Conservation (phyloP, 805 yeast genomes). For the Zygoascus flipseniorum region DNA sequence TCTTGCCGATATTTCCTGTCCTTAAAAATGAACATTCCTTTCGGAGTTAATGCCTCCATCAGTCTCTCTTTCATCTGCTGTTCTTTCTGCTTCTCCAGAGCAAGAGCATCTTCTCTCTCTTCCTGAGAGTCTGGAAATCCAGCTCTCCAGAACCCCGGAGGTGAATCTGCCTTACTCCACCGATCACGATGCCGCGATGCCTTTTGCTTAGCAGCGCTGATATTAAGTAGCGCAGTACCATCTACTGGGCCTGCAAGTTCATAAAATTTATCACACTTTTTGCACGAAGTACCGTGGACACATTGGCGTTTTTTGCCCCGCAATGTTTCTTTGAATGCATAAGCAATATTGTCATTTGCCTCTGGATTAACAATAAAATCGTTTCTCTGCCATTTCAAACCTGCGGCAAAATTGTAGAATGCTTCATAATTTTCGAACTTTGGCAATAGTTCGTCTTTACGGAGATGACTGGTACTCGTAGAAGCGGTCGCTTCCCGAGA, state of each 20-base stretch:
- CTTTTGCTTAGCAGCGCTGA: slow-evolving; percentile 4
- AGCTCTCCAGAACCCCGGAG: slow-evolving; percentile 51
- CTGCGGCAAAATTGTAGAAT: neutral
- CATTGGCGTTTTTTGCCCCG: slow-evolving; percentile 30
- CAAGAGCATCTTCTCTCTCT: slow-evolving; percentile 30
- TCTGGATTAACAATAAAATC: slow-evolving; percentile 34
- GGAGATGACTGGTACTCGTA: neutral
- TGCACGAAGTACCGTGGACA: slow-evolving; percentile 31
- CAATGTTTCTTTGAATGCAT: slow-evolving; percentile 30
- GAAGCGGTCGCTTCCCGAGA: neutral
- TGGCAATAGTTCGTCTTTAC: neutral
- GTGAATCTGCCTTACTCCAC: slow-evolving; percentile 36
- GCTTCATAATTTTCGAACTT: neutral
- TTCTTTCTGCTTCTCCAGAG: slow-evolving; percentile 26
- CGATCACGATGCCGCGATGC: slow-evolving; percentile 22
- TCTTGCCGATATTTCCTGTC: slow-evolving; percentile 11
- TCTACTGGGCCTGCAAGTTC: slow-evolving; percentile 23
- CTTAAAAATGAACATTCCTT: slow-evolving; percentile 39
- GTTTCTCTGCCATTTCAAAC: slow-evolving; percentile 27
- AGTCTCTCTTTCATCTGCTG: slow-evolving; percentile 39
- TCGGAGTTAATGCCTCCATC: slow-evolving; percentile 33
- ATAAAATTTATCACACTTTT: slow-evolving; percentile 29
- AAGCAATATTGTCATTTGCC: slow-evolving; percentile 20
- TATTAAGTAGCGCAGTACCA: neutral
- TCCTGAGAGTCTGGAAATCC: slow-evolving; percentile 57